phyloP scores from a whole-genome alignment of 176 grass and related monocot genomes.

The Raddia guianensis region DNA sequence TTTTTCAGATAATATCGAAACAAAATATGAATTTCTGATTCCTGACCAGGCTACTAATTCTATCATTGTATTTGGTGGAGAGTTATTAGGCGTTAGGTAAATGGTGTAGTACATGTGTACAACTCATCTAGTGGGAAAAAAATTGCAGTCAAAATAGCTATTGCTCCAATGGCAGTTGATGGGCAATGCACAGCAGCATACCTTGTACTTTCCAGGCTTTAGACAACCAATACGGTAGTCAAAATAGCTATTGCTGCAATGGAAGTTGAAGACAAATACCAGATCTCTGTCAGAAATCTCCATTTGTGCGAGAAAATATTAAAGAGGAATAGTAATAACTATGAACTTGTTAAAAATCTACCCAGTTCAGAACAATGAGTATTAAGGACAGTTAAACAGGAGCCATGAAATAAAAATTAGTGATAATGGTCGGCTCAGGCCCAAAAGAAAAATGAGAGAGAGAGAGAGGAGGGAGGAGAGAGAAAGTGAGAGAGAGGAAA shows the following conservation, averaged over 20 bases:
- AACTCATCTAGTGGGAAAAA: not conserved
- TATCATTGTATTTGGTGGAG: not conserved
- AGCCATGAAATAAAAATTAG: not conserved
- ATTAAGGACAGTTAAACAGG: slow-evolving; percentile 12
- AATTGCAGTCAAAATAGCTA: not conserved
- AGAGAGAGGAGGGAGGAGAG: too few species aligned
- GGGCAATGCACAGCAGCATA: slow-evolving; percentile 34
- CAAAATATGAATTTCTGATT: not conserved
- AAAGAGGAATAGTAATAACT: slow-evolving; percentile 14
- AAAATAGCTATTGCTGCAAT: slow-evolving; percentile 83
- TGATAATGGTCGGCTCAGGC: too few species aligned
- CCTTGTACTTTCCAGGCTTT: slow-evolving; percentile 85
- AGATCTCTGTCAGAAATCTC: slow-evolving; percentile 55
- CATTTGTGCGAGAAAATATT: slow-evolving; percentile 1
- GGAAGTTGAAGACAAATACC: slow-evolving; percentile 98
- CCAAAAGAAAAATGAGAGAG: too few species aligned
- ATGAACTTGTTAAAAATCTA: slow-evolving; percentile 34
- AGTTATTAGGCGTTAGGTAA: not conserved
- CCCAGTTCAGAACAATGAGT: not conserved
- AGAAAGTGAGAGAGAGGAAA: too few species aligned
- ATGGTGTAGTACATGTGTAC: not conserved
- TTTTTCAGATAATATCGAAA: not conserved
- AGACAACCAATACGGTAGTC: slow-evolving; percentile 79
- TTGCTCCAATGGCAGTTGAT: too few species aligned
- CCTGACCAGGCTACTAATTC: not conserved